A percentile compares a stretch with the other conserved stretches of the same genome.
Evolutionary conservation across 2,329 filamentous ascomycete genomes (phyloP).

Genomic region (Ilyonectria mors-panacis): DNA sequence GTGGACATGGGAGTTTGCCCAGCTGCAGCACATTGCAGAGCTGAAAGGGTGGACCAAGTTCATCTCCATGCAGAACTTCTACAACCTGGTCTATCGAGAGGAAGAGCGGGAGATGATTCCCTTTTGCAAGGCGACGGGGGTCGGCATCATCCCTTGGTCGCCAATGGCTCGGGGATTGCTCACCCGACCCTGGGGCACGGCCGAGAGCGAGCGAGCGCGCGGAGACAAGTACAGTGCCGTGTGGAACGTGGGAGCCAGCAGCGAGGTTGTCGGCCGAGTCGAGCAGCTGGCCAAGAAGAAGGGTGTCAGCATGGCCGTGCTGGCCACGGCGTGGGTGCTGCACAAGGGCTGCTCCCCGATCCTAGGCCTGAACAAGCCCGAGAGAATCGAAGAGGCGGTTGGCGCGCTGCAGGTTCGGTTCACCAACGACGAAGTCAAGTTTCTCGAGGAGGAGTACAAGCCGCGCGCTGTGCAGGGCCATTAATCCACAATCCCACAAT

Average conservation of each 20-base stretch:
- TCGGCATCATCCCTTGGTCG: conserved; percentile 57
- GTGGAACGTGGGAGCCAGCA: conserved; percentile 39
- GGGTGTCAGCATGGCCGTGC: conserved; percentile 72
- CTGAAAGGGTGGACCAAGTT: conserved; percentile 70
- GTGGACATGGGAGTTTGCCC: conserved; percentile 63
- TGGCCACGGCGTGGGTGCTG: conserved; percentile 75
- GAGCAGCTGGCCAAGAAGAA: conserved; percentile 72
- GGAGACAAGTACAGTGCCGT: conserved; percentile 29
- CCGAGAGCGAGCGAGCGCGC: conserved; percentile 33
- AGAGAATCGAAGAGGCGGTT: conserved; percentile 73
- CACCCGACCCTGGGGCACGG: conserved; percentile 42
- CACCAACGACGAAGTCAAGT: conserved; percentile 71
- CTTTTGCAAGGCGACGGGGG: conserved; percentile 60
- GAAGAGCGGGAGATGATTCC: conserved; percentile 65
- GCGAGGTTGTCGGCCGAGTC: conserved; percentile 49
- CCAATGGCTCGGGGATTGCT: conserved; percentile 50
- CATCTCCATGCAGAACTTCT: conserved; percentile 70
- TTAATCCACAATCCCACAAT: conserved; percentile 20
- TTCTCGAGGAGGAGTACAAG: conserved; percentile 73
- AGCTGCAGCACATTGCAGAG: conserved; percentile 66
- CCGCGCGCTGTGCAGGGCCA: conserved; percentile 61
- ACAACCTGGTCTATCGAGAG: conserved; percentile 70
- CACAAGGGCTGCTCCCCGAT: conserved; percentile 70
- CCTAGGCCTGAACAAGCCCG: conserved; percentile 70
- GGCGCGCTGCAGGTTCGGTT: conserved; percentile 62